A percentile compares a stretch with the other conserved stretches of the same genome.
Conservation (phyloP, 352 stramenopile species). For the Phytophthora cajani region DNA sequence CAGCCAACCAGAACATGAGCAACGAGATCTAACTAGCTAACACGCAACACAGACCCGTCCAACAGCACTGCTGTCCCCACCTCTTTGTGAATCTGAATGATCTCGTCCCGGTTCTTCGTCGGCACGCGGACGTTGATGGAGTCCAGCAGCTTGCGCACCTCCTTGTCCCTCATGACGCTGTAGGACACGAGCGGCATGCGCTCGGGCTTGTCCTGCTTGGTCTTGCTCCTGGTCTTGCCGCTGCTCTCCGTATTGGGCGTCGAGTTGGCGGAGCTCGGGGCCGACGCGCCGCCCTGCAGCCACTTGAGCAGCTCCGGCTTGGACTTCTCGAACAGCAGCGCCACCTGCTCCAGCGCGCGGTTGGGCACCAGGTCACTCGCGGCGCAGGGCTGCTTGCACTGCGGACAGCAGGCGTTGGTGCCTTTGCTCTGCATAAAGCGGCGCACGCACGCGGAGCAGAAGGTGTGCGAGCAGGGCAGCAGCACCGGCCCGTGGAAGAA, state of each 20-base stretch:
- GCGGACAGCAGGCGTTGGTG: conserved; percentile 75
- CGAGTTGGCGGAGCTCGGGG: conserved; percentile 18
- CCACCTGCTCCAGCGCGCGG: conserved; percentile 76
- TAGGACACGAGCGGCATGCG: conserved; percentile 83
- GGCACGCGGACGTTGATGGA: conserved; percentile 62
- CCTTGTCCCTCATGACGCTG: conserved; percentile 88
- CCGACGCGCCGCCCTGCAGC: conserved; percentile 27
- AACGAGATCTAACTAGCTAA: neutral
- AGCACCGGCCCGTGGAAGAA: conserved; percentile 86
- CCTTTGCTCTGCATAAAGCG: conserved; percentile 79
- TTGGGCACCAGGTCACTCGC: conserved; percentile 72
- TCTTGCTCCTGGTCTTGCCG: conserved; percentile 2
- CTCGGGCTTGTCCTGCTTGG: conserved; percentile 47
- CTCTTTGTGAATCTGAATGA: conserved; percentile 91
- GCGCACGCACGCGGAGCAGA: conserved; percentile 86
- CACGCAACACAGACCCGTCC: neutral
- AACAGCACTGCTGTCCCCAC: conserved; percentile 33
- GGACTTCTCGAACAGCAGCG: conserved; percentile 67
- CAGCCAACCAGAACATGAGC: neutral
- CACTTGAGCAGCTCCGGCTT: conserved; percentile 71
- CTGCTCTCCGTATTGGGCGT: conserved; percentile 33
- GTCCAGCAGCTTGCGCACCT: conserved; percentile 78
- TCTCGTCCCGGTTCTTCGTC: conserved; percentile 81
- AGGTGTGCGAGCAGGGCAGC: conserved; percentile 80
- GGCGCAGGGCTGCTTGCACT: conserved; percentile 78